phyloP scores from a whole-genome alignment of 2,329 filamentous ascomycete species.

The Colletotrichum sp. region DNA sequence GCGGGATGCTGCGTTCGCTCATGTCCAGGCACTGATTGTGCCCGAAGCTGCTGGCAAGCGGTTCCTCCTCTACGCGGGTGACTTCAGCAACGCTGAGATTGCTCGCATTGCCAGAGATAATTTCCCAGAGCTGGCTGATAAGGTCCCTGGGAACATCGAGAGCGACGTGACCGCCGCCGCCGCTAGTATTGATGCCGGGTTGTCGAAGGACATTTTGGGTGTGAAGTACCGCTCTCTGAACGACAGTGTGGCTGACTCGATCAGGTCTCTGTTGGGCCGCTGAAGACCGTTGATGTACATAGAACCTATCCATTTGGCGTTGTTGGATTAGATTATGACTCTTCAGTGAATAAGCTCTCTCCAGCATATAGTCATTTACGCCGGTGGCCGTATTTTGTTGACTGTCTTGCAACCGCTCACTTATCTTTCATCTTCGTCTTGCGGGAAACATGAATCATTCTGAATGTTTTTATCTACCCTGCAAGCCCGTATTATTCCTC shows the following conservation, averaged over 20 bases:
- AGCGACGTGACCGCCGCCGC: not conserved
- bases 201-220: not conserved
- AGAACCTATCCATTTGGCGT: not conserved
- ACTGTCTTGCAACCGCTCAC: not conserved
- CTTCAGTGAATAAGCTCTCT: not conserved
- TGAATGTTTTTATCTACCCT: not conserved
- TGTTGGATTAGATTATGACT: not conserved
- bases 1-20: not conserved
- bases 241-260: not conserved
- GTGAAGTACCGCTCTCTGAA: not conserved
- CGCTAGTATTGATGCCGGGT: not conserved
- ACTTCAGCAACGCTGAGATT: not conserved
- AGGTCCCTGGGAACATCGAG: not conserved
- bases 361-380: too few species aligned
- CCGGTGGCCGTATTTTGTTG: too few species aligned
- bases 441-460: accelerated
- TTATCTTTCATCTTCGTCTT: not conserved
- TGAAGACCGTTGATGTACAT: not conserved
- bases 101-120: not conserved
- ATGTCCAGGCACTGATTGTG: not conserved
- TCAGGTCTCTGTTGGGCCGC: not conserved
- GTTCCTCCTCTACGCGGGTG: not conserved
- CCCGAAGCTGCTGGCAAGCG: not conserved
- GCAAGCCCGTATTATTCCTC: not conserved
- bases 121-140: not conserved